A percentile compares a stretch with the other conserved stretches of the same genome.
Conservation (phyloP, 176 grass and related monocot species). For the Triticum timopheevii region DNA sequence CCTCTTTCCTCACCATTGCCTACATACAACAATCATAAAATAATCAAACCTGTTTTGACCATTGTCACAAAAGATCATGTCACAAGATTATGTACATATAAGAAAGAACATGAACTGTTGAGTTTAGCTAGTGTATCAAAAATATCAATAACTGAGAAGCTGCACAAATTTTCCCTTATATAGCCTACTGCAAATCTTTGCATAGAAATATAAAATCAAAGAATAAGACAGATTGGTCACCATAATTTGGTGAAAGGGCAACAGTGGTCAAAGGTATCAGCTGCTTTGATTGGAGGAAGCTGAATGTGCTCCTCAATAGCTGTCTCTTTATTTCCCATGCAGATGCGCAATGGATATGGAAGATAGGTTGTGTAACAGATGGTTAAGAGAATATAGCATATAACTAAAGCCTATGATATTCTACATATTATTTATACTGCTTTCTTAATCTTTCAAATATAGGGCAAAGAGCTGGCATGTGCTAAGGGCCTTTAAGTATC, state of each 20-base stretch:
- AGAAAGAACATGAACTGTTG: not conserved
- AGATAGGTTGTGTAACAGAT: not conserved
- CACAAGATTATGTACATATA: not conserved
- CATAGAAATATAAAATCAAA: not conserved
- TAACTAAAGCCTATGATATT: conserved; percentile 1
- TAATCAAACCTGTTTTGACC: not conserved
- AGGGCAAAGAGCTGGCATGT: not conserved
- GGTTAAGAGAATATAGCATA: not conserved
- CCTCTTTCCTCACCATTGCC: not conserved
- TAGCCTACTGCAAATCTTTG: not conserved
- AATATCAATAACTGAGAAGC: not conserved
- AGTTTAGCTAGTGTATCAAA: not conserved
- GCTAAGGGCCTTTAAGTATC: not conserved
- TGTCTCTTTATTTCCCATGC: not conserved
- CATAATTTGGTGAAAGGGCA: too few species aligned
- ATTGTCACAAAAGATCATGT: not conserved
- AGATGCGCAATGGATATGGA: not conserved
- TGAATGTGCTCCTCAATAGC: not conserved
- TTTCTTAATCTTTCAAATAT: not conserved
- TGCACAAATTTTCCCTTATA: not conserved
- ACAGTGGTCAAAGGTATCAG: not conserved
- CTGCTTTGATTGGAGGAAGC: not conserved
- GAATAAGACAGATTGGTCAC: too few species aligned
- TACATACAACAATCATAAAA: not conserved
- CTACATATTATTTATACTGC: not conserved